Base-by-base conservation (phyloP, 306 rosid genomes). In the Potentilla sterilis region DNA sequence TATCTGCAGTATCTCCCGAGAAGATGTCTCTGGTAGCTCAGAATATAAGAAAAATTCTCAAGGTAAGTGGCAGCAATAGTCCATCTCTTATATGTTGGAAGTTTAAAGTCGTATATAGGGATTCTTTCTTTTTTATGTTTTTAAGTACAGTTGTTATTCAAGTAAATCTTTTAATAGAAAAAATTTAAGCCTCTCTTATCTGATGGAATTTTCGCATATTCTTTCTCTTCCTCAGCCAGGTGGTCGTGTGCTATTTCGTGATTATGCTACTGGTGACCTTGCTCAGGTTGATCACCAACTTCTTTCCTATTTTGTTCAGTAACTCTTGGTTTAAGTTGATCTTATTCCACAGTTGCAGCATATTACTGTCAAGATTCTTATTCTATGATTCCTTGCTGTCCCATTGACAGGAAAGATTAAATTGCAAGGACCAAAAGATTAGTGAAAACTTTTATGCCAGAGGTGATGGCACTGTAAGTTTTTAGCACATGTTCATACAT, bases 1-100 rank as follows among this genome's bases (percentile, higher is more conserved):
- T 95, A 74, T 95, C 97, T 87, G 97, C 97, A 89, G 97, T 95
- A 58, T 89, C 97, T 54, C 97, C 99, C 19, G 97, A 92, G 79
- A 95, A 89, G 91, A 95, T 92, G 99, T 75, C 89, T 79, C 77
- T 78, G 74, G 92, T 83, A 46, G 76, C 90, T 87, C 93, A 90
- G 82, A 95, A 95, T 80, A 19, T 90, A 66, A 88, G 83, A 82
- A 95, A 81, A 74, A 84, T 92, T 86, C 82, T 92, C 78, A 95
- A 90, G 88, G 97, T 90, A 63, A 71, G 75, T 79, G 16, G 55
- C 64, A 8, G 34, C 40, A 37, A 2, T 5, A 37, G 73, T 78
- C 37, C 64, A 64, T 63, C 42, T n/a, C 48, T 66, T 40, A 41
- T 78, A 49, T 40, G 6, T 52, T 43, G 18, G 18, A 55, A 69